Evolutionary conservation across 148 eudicot genomes (phyloP), one percentile per base, ranked within the genome.

Genomic region (Rhododendron ferrugineum): DNA sequence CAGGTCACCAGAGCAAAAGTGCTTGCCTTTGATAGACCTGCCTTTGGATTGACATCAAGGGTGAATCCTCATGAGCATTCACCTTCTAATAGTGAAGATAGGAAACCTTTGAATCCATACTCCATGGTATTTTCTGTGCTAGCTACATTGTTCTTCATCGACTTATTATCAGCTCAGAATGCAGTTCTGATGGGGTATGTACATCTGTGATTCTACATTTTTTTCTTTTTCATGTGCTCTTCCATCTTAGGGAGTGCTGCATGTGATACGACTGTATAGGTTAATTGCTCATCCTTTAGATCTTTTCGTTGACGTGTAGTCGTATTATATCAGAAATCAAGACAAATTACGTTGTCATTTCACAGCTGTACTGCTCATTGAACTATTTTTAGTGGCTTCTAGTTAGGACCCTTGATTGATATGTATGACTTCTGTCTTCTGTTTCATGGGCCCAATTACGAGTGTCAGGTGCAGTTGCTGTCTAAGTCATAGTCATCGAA

Each of bases 11-110:
- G 93, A 46, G 91, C 95, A 80, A 95, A 92, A 88, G 96, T 93
- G 87, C 92, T 95, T 84, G 97, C 98, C 54, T 96, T 94, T 86
- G 98, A 96, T 90, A 96, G 99, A 90, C 99, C 99, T 7, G 99
- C 99, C 49, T 96, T 95, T 89, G 99, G 98, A 30, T 86, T 96
- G 92, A 95, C 99, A 62, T 91, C 98, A 60, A 93, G 99, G 87
- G 93, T 91, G 84, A 85, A 89, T 78, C 81, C 83, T 78, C 42
- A 44, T 28, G 89, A 76, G 56, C 75, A 78, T 54, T 81, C 86
- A 30, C 73, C 93, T 80, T 62, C 68, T 86, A 90, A 64, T 62
- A 83, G 34, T 52, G 85, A 86, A 77, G 94, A 93, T 85, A 56
- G 76, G 16, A 85, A 60, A 86, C 89, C 95, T 85, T 84, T 96